Conservation (phyloP, 176 grass and related monocot genomes). For the Lolium rigidum region DNA sequence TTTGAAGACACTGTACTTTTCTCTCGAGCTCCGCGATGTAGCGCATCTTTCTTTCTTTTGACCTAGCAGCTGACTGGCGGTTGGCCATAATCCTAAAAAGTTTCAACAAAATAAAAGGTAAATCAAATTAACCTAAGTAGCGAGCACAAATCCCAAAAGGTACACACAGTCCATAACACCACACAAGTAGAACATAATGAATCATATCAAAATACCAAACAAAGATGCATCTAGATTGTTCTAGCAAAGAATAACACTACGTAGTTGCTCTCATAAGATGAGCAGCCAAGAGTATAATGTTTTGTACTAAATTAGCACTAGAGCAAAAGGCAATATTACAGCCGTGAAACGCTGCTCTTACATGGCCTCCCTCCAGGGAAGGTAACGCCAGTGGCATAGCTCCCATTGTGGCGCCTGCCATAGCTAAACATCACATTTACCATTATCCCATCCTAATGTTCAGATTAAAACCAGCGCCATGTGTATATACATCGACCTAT, state of each 20-base stretch:
- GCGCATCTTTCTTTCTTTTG: conserved; percentile 99
- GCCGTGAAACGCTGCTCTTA: no score
- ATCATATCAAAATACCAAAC: not conserved
- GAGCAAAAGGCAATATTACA: no score
- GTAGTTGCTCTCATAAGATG: no score
- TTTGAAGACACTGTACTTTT: conserved; percentile 84
- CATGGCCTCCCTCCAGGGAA: no score
- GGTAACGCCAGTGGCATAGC: no score
- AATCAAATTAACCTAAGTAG: not conserved
- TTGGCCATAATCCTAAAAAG: conserved; percentile 87
- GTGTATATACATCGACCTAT: no score
- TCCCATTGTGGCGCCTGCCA: no score
- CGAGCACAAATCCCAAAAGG: not conserved
- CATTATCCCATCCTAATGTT: no score
- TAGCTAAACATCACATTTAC: no score
- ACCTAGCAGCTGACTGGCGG: conserved; percentile 94
- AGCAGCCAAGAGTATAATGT: no score
- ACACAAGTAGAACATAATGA: not conserved
- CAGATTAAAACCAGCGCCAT: no score
- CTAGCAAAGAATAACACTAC: not conserved
- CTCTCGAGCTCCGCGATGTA: conserved; percentile 93
- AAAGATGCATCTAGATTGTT: not conserved
- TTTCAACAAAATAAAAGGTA: not conserved
- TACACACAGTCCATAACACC: not conserved
- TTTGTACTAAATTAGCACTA: no score